Percentiles rank a stretch among this genome's conserved stretches.
Conservation (phyloP, 345 rosid genomes). For the Salix dunnii region DNA sequence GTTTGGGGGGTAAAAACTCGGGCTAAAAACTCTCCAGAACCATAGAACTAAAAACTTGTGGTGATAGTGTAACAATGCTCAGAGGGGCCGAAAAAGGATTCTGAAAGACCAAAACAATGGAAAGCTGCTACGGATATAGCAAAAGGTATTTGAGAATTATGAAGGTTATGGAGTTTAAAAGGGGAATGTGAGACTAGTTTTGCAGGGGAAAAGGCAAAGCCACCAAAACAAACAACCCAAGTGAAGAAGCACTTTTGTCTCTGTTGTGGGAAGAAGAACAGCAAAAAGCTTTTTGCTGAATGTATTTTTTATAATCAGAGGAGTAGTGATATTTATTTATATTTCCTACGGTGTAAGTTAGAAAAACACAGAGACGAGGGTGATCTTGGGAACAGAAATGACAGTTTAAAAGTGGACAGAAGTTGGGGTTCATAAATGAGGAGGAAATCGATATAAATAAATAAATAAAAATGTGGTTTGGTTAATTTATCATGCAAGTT, state of each 20-base stretch:
- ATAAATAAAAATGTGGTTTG: conserved; percentile 10
- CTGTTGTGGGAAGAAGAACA: conserved; percentile 2
- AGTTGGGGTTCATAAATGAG: conserved; percentile 42
- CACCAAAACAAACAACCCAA: conserved; percentile 30
- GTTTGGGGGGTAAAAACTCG: neutral
- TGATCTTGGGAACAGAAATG: conserved; percentile 6
- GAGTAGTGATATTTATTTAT: neutral
- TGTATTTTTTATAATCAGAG: neutral
- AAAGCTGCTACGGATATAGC: neutral
- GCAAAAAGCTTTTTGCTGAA: conserved; percentile 13
- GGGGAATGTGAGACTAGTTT: conserved; percentile 26
- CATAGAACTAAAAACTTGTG: neutral
- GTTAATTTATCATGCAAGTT: conserved; percentile 24
- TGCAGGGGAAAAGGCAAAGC: conserved; percentile 33
- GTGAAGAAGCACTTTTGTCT: conserved; percentile 40
- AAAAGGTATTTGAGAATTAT: conserved; percentile 6
- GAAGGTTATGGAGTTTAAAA: conserved; percentile 7
- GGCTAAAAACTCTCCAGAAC: neutral
- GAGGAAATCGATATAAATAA: conserved; percentile 10
- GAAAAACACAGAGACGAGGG: neutral
- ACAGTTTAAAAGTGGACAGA: conserved; percentile 21
- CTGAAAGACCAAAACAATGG: neutral
- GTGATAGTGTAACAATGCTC: conserved; percentile 14
- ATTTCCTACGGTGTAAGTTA: neutral
- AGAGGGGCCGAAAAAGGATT: conserved; percentile 8